A percentile compares a stretch with the other conserved stretches of the same genome.
phyloP scores from a whole-genome alignment of 1,284 basidiomycete species.

The Rhodotorula glutinis region DNA sequence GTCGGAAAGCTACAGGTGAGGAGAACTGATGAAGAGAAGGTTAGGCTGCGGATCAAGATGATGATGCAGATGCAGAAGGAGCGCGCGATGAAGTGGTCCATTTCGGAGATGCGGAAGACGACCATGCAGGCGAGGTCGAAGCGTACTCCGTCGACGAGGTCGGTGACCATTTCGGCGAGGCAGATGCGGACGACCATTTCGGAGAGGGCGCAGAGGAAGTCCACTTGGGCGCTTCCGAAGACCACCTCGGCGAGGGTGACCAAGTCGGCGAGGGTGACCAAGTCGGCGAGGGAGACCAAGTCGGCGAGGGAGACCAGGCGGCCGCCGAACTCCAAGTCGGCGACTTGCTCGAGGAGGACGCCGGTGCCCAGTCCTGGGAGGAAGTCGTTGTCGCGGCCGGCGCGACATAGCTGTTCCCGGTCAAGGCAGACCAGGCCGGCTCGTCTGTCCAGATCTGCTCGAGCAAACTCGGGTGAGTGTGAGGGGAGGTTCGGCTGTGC shows the following conservation, averaged over 20 bases:
- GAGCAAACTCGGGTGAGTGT: background rate
- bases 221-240: background rate
- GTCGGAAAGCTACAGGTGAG: too few relatives aligned
- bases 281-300: background rate
- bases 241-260: background rate
- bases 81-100: background rate
- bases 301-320: background rate
- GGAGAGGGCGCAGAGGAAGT: background rate
- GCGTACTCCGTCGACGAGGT: background rate
- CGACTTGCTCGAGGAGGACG: background rate
- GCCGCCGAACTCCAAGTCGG: too few relatives aligned
- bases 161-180: background rate
- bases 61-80: too few relatives aligned
- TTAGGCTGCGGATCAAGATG: too few relatives aligned
- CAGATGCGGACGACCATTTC: background rate
- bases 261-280: background rate
- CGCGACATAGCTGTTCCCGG: constrained; percentile 18
- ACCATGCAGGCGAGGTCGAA: background rate
- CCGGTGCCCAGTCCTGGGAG: background rate
- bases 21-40: too few relatives aligned
- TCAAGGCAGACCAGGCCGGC: constrained; percentile 37
- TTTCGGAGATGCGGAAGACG: background rate
- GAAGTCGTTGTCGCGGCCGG: background rate
- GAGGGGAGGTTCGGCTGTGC: too few relatives aligned
- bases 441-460: constrained; percentile 42